Percentiles rank a stretch among this genome's conserved stretches.
Conservation (phyloP, 306 rosid genomes). For the Sindora glabra region DNA sequence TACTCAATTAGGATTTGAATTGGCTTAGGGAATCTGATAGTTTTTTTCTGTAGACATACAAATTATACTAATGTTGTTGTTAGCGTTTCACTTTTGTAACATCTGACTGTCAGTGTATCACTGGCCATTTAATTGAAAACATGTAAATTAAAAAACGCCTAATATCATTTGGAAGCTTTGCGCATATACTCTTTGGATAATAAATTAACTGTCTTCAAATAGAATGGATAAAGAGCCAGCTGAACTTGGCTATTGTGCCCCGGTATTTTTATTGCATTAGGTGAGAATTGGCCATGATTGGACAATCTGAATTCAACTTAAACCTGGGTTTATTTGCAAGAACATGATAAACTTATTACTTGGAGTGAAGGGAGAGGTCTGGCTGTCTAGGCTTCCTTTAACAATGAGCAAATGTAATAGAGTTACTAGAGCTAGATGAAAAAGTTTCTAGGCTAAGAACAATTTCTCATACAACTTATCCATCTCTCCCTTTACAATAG, state of each 20-base stretch:
- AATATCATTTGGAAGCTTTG: neutral
- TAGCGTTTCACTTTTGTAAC: no score
- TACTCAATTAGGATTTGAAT: neutral
- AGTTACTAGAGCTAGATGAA: no score
- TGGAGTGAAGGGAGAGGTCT: no score
- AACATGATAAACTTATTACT: no score
- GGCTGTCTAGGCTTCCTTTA: no score
- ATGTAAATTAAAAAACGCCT: neutral
- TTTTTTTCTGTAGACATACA: neutral
- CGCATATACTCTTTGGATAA: neutral
- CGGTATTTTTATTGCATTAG: neutral
- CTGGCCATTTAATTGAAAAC: neutral
- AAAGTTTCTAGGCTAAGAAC: no score
- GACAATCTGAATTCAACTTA: neutral
- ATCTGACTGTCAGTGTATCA: no score
- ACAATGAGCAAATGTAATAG: neutral
- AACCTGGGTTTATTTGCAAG: neutral
- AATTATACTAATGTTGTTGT: neutral
- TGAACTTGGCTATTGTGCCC: neutral
- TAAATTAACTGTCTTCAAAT: neutral
- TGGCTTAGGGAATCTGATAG: neutral
- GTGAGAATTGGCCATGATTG: neutral
- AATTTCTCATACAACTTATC: neutral
- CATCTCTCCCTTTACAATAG: neutral
- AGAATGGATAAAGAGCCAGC: neutral